These are phyloP conservation scores for Diaporthe sp. DNA, from an alignment of 2,329 filamentous ascomycete genomes.

Conservation along the genomic window DNA sequence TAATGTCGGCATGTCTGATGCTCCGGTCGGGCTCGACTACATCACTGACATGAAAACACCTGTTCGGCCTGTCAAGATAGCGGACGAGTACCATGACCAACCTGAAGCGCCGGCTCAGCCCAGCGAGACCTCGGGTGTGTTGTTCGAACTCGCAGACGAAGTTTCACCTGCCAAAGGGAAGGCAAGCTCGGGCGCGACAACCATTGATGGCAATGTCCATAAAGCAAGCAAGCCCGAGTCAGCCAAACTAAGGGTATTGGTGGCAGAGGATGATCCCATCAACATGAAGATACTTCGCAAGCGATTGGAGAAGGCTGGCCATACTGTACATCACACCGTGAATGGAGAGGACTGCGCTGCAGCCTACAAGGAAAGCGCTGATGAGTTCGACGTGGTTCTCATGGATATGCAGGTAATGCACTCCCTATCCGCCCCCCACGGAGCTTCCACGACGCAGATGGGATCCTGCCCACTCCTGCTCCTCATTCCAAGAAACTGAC, in stretches of 20 bases:
- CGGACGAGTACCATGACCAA: conserved; percentile 58
- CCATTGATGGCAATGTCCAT: conserved; percentile 34
- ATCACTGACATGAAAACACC: conserved; percentile 60
- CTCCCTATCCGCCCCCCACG: not conserved
- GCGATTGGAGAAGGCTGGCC: conserved; percentile 80
- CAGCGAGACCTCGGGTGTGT: conserved; percentile 49
- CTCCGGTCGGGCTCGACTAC: conserved; percentile 51
- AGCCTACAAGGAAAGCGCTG: conserved; percentile 73
- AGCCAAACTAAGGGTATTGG: conserved; percentile 72
- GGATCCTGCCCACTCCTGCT: too few species aligned
- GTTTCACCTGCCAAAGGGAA: conserved; percentile 33
- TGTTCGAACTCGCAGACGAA: conserved; percentile 54
- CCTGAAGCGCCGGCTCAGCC: conserved; percentile 47
- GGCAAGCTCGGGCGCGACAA: conserved; percentile 24
- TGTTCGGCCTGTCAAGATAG: conserved; percentile 61
- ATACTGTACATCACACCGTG: conserved; percentile 77
- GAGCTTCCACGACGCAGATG: not conserved
- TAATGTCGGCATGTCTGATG: conserved; percentile 38
- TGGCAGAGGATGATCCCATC: conserved; percentile 90
- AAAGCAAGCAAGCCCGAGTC: conserved; percentile 23
- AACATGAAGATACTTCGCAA: conserved; percentile 88
- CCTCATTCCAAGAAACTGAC: not conserved
- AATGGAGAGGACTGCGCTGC: conserved; percentile 89
- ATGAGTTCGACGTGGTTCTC: conserved; percentile 80
- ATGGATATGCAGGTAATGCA: conserved; percentile 88